Evolutionary conservation across 108 stramenopile species (phyloP).

Genomic region (Skeletonema costatum): DNA sequence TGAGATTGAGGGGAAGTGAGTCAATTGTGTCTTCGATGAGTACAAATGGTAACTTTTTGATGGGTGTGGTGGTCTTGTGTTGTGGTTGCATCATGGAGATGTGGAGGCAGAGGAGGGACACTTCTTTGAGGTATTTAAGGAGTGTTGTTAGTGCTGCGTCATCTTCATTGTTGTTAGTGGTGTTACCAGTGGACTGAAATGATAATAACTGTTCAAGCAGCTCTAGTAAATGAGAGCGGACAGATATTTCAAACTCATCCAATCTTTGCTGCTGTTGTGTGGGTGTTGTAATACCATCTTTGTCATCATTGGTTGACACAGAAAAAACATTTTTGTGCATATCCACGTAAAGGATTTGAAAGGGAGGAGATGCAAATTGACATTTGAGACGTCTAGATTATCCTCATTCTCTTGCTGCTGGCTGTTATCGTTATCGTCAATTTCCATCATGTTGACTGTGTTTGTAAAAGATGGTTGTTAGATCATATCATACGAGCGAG

Average conservation of each 20-base stretch:
- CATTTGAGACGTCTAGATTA: neutral
- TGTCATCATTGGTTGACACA: neutral
- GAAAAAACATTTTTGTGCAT: neutral
- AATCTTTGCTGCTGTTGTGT: neutral
- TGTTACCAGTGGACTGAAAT: too few species aligned
- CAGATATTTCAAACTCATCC: constrained; percentile 35
- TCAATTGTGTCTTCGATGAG: constrained; percentile 72
- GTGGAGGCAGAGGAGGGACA: constrained; percentile 27
- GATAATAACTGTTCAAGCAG: constrained; percentile 16
- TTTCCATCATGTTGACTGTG: neutral
- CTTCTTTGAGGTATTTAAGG: constrained; percentile 23
- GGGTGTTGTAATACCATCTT: neutral
- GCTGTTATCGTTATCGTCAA: neutral
- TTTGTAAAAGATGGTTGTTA: too few species aligned
- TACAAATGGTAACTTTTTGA: constrained; percentile 58
- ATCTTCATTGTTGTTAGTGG: neutral
- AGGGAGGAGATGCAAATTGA: constrained; percentile 8
- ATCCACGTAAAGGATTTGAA: constrained; percentile 6
- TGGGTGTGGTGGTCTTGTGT: neutral
- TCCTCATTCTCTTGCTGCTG: neutral
- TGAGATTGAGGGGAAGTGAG: constrained; percentile 31
- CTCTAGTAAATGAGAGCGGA: constrained; percentile 24
- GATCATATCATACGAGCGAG: too few species aligned
- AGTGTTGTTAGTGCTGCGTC: constrained; percentile 1
- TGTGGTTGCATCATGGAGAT: constrained; percentile 7